Percentiles rank a stretch among this genome's conserved stretches.
Evolutionary conservation across 306 rosid genomes (phyloP).

Genomic region (Canavalia gladiata): DNA sequence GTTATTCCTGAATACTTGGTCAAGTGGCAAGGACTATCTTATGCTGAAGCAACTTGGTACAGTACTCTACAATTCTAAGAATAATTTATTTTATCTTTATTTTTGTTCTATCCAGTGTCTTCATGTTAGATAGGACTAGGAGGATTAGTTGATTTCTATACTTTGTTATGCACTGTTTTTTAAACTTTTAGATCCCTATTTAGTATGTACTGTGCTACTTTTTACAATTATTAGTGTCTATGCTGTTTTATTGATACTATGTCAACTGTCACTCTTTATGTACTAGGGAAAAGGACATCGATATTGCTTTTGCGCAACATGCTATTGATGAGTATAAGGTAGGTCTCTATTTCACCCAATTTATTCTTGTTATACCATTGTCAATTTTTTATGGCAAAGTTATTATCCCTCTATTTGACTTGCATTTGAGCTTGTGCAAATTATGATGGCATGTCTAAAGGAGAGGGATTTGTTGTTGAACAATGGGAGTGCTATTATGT

Average conservation of each 20-base stretch:
- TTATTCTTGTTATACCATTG: constrained; percentile 20
- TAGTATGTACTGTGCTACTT: not conserved
- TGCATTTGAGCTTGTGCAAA: constrained; percentile 25
- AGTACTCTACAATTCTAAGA: constrained; percentile 39
- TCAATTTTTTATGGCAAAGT: not conserved
- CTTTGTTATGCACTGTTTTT: constrained; percentile 10
- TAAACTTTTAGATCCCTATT: constrained; percentile 35
- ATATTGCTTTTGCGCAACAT: constrained; percentile 94
- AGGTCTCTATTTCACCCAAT: constrained; percentile 28
- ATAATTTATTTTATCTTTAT: constrained; percentile 27
- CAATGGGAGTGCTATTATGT: constrained; percentile 21
- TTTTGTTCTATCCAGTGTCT: constrained; percentile 10
- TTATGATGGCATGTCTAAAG: constrained; percentile 21
- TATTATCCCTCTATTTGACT: constrained; percentile 20
- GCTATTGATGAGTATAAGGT: constrained; percentile 97
- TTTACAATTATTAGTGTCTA: not conserved
- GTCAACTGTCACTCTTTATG: constrained; percentile 47
- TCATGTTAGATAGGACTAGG: constrained; percentile 41
- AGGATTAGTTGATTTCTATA: constrained; percentile 28
- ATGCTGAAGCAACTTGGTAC: constrained; percentile 99
- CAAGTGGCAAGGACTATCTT: constrained; percentile 99
- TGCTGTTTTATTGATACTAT: constrained; percentile 29
- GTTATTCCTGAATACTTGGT: constrained; percentile 91
- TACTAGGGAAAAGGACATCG: constrained; percentile 95
- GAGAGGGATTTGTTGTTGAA: constrained; percentile 30